Conservation (phyloP, 2,329 filamentous ascomycete species). For the Fusarium brevicatenulatum region DNA sequence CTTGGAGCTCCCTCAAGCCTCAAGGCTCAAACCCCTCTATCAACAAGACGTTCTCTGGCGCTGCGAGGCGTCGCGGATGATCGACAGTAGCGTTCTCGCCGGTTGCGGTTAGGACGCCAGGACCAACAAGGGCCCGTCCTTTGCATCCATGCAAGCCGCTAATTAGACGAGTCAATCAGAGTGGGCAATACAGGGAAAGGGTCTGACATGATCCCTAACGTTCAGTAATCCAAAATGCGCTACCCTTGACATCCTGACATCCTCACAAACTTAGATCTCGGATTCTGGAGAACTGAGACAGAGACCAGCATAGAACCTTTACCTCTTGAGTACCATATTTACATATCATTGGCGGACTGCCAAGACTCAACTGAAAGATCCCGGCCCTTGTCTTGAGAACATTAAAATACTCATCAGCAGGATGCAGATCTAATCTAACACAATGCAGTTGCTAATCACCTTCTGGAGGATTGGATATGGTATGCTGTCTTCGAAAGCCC, state of each 20-base stretch:
- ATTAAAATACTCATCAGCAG: slow-evolving; percentile 1
- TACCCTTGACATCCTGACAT: slow-evolving; percentile 9
- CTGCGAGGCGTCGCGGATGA: slow-evolving; percentile 42
- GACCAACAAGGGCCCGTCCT: slow-evolving; percentile 4
- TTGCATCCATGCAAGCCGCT: slow-evolving; percentile 1
- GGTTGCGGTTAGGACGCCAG: slow-evolving; percentile 26
- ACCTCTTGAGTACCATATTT: neutral
- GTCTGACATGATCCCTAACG: slow-evolving; percentile 11
- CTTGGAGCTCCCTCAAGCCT: slow-evolving; percentile 5
- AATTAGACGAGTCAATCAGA: slow-evolving; percentile 20
- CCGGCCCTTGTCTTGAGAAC: neutral
- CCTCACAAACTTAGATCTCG: slow-evolving; percentile 7
- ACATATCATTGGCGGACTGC: slow-evolving; percentile 8
- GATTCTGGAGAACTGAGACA: slow-evolving; percentile 14
- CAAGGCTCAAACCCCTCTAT: neutral
- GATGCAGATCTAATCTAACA: slow-evolving; percentile 19
- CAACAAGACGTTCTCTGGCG: slow-evolving; percentile 8
- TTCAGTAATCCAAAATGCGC: slow-evolving; percentile 27
- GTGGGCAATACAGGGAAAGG: slow-evolving; percentile 1
- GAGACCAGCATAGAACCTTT: neutral
- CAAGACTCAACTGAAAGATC: neutral
- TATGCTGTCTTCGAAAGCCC: slow-evolving; percentile 13
- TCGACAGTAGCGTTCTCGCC: slow-evolving; percentile 43
- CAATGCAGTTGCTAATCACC: slow-evolving; percentile 12
- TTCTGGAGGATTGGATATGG: slow-evolving; percentile 5